phyloP scores from a whole-genome alignment of 768 basidiomycete species.

The Suillus decipiens region DNA sequence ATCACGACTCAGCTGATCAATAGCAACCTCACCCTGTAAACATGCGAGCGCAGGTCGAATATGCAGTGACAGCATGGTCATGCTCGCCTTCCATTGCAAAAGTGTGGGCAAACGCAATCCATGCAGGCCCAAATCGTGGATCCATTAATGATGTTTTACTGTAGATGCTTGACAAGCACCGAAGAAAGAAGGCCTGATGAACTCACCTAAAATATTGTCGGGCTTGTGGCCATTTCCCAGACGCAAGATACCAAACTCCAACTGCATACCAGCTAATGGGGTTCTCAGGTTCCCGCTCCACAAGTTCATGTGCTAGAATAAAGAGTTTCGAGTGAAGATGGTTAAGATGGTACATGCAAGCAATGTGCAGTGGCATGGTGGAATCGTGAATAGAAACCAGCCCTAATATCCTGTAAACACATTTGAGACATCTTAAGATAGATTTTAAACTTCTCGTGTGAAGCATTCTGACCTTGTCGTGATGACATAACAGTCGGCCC shows the following conservation, averaged over 20 bases:
- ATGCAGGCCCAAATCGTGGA: conserved; percentile 92
- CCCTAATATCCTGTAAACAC: conserved; percentile 68
- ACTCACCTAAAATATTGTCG: conserved; percentile 91
- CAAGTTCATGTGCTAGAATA: conserved; percentile 94
- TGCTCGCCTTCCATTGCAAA: conserved; percentile 98
- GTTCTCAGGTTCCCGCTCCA: conserved; percentile 90
- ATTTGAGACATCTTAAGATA: conserved; percentile 4
- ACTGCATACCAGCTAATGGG: conserved; percentile 98
- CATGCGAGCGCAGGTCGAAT: conserved; percentile 94
- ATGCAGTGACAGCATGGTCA: conserved; percentile 97
- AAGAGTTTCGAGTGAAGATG: conserved; percentile 93
- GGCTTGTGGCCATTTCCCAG: conserved; percentile 86
- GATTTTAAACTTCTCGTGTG: conserved; percentile 3
- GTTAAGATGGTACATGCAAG: conserved; percentile 96
- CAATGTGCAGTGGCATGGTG: conserved; percentile 92
- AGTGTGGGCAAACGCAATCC: conserved; percentile 97
- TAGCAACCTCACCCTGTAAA: conserved; percentile 78
- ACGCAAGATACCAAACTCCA: conserved; percentile 92
- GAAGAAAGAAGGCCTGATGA: not conserved
- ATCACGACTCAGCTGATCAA: not conserved
- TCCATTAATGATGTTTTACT: conserved; percentile 98
- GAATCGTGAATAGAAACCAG: conserved; percentile 84
- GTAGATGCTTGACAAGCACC: conserved; percentile 13
- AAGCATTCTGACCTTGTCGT: conserved; percentile 63
- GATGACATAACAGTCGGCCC: conserved; percentile 91